These are phyloP conservation scores for Ceraceosorus guamensis DNA, from an alignment of 1,284 basidiomycete genomes.

Conservation along the genomic window DNA sequence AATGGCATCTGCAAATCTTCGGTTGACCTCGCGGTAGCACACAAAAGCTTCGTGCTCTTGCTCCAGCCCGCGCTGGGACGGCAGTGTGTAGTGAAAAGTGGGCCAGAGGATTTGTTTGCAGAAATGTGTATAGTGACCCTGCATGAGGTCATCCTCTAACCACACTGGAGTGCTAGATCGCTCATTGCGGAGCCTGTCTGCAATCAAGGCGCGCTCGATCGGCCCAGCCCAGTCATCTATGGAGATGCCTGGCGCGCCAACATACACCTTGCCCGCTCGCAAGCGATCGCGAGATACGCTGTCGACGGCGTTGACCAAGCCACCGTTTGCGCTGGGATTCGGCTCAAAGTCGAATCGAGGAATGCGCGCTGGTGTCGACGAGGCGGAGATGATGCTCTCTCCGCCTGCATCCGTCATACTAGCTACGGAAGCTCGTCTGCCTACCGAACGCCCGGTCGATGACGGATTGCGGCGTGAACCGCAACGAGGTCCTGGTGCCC, in stretches of 20 bases:
- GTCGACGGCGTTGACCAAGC: constrained; percentile 44
- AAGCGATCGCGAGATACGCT: constrained; percentile 32
- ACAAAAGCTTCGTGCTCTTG: constrained; percentile 68
- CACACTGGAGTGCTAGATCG: constrained; percentile 65
- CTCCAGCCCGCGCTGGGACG: constrained; percentile 71
- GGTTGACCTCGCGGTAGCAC: constrained; percentile 73
- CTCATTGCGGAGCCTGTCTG: constrained; percentile 58
- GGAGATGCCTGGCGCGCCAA: constrained; percentile 41
- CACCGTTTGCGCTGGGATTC: constrained; percentile 45
- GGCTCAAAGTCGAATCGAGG: constrained; percentile 38
- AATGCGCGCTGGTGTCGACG: constrained; percentile 1
- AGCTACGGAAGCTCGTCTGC: no score
- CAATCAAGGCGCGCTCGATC: constrained; percentile 55
- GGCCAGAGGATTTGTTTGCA: constrained; percentile 88
- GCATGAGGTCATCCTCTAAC: constrained; percentile 60
- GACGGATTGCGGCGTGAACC: no score
- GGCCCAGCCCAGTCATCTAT: constrained; percentile 35
- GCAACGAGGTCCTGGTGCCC: neutral
- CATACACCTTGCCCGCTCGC: constrained; percentile 34
- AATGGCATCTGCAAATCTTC: constrained; percentile 72
- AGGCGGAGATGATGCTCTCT: no score
- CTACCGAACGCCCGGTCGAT: no score
- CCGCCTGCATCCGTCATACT: no score
- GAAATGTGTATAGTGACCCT: constrained; percentile 73
- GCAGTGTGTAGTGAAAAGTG: constrained; percentile 74